phyloP scores from a whole-genome alignment of 139 green algal genomes.

The Pleodorina starrii region DNA sequence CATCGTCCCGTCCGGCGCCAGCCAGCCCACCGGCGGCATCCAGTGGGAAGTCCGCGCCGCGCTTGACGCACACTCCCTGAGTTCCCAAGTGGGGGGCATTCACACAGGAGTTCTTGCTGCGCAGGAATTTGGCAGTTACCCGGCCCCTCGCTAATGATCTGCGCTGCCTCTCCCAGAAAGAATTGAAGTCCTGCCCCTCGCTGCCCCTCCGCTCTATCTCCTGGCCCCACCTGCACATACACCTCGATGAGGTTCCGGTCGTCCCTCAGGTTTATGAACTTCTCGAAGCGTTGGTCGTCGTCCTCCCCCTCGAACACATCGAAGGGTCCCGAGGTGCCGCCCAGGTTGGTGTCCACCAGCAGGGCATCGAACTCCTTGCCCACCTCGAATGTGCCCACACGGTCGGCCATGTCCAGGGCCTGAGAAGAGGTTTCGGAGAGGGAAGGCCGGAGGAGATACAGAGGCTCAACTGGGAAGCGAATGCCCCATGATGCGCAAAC shows the following conservation, averaged over 20 bases:
- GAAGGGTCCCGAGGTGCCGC: conserved; percentile 54
- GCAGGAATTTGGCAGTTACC: too few relatives aligned
- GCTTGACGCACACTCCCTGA: conserved; percentile 47
- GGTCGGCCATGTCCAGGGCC: conserved; percentile 44
- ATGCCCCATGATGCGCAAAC: too few relatives aligned
- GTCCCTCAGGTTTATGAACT: conserved; percentile 79
- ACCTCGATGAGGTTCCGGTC: conserved; percentile 78
- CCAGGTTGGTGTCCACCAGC: conserved; percentile 64
- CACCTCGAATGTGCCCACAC: conserved; percentile 68
- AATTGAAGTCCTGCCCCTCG: too few relatives aligned
- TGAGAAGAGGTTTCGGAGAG: not conserved
- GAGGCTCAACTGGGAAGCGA: too few relatives aligned
- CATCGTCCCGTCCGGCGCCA: not conserved
- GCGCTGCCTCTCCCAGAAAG: too few relatives aligned
- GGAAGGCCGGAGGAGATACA: too few relatives aligned
- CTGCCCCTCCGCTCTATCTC: not conserved
- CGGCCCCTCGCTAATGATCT: too few relatives aligned
- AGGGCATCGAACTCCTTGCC: conserved; percentile 82
- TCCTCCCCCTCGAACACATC: conserved; percentile 65
- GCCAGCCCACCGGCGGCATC: not conserved
- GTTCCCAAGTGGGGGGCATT: too few relatives aligned
- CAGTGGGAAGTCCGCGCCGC: conserved; percentile 24
- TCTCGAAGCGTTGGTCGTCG: conserved; percentile 64
- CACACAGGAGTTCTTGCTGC: too few relatives aligned
- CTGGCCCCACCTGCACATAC: conserved; percentile 61